Percentiles rank a stretch among this genome's conserved stretches.
Evolutionary conservation across 345 rosid species (phyloP).

Genomic region (Theobroma cacao): DNA sequence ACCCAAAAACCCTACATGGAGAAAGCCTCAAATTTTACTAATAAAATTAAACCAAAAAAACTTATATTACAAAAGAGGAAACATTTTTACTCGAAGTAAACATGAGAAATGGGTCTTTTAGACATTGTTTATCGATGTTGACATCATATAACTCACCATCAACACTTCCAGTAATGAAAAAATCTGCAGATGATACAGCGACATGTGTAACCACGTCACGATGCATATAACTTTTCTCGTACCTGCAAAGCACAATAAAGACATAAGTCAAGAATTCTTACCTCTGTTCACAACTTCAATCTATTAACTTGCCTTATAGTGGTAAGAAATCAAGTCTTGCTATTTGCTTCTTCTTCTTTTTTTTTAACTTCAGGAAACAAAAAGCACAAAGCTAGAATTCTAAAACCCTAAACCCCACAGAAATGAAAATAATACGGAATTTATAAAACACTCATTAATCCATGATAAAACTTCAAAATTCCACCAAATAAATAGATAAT

Average conservation of each 20-base stretch:
- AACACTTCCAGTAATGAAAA: constrained; percentile 84
- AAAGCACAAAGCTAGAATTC: not conserved
- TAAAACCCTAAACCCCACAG: constrained; percentile 6
- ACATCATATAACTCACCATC: constrained; percentile 55
- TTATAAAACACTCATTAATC: not conserved
- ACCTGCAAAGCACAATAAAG: constrained; percentile 44
- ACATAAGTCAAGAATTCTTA: not conserved
- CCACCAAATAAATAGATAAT: not conserved
- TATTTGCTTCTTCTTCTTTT: not conserved
- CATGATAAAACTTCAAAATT: not conserved
- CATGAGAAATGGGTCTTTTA: not conserved
- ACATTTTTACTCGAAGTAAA: not conserved
- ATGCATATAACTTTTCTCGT: constrained; percentile 97
- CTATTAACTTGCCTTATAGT: not conserved
- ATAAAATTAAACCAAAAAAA: not conserved
- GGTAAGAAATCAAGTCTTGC: not conserved
- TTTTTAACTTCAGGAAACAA: not conserved
- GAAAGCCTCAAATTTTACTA: not conserved
- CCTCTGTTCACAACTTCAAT: not conserved
- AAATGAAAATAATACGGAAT: not conserved
- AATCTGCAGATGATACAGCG: constrained; percentile 88
- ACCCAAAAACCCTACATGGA: not conserved
- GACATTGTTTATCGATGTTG: not conserved
- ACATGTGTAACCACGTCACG: constrained; percentile 95
- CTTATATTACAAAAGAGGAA: not conserved